Conservation (phyloP, 2,329 filamentous ascomycete genomes). For the Thermothelomyces thermophilus region DNA sequence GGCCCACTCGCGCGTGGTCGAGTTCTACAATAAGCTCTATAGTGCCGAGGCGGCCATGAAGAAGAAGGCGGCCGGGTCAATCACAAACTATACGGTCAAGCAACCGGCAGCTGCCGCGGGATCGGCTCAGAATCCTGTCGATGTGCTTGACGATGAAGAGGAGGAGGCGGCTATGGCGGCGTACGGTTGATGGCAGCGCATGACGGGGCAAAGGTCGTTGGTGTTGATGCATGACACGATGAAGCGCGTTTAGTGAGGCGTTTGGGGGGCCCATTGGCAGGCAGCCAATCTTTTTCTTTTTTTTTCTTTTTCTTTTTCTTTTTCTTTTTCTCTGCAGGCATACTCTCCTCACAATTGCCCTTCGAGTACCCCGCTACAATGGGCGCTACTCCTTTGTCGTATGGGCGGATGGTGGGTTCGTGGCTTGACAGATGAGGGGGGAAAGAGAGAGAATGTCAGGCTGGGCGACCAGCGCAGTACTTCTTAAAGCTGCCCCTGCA, state of each 20-base stretch:
- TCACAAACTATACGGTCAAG: conserved; percentile 38
- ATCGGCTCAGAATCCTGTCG: conserved; percentile 6
- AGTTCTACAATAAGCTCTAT: conserved; percentile 79
- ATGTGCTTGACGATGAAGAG: conserved; percentile 40
- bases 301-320: conserved; percentile 1
- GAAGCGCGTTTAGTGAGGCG: conserved; percentile 5
- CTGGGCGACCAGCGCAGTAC: not conserved
- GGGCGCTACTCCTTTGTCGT: not conserved
- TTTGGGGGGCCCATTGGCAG: not conserved
- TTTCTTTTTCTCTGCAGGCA: not conserved
- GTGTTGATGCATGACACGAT: conserved; percentile 6
- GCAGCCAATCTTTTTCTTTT: not conserved
- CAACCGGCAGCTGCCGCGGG: conserved; percentile 15
- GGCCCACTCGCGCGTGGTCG: conserved; percentile 80
- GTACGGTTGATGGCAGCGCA: conserved; percentile 33
- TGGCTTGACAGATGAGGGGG: not conserved
- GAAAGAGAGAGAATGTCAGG: not conserved
- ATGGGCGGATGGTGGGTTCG: not conserved
- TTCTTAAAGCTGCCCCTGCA: not conserved
- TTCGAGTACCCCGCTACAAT: not conserved
- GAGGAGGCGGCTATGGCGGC: conserved; percentile 44
- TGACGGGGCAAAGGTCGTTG: not conserved
- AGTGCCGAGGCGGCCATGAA: conserved; percentile 50
- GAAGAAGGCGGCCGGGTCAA: conserved; percentile 29
- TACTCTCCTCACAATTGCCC: not conserved